These are phyloP conservation scores for Scleromitrula shiraiana DNA, from an alignment of 2,329 filamentous ascomycete species.

Conservation along the genomic window DNA sequence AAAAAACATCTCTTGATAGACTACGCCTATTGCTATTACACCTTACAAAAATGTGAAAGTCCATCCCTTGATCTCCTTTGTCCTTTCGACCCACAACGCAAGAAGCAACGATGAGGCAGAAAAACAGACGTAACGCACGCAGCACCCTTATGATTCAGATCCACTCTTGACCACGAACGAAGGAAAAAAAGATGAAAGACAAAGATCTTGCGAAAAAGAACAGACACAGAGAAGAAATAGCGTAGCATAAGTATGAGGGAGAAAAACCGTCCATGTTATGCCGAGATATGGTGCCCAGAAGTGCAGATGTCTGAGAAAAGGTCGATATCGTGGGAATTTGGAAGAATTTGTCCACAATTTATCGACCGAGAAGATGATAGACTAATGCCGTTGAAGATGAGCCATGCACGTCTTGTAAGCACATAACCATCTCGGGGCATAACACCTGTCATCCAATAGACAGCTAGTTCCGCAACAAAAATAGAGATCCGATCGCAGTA, in stretches of 20 bases:
- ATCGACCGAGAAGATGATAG: slow-evolving; percentile 22
- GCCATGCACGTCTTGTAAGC: slow-evolving; percentile 25
- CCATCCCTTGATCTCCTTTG: slow-evolving; percentile 19
- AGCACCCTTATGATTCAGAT: slow-evolving; percentile 26
- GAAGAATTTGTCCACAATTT: slow-evolving; percentile 18
- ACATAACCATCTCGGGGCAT: slow-evolving; percentile 24
- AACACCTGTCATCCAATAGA: slow-evolving; percentile 20
- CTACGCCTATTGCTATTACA: slow-evolving; percentile 34
- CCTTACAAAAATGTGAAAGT: slow-evolving; percentile 30
- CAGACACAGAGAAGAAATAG: slow-evolving; percentile 28
- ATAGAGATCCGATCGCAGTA: slow-evolving; percentile 29
- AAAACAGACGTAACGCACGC: slow-evolving; percentile 14
- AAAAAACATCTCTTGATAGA: slow-evolving; percentile 22
- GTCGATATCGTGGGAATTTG: slow-evolving; percentile 18
- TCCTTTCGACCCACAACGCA: slow-evolving; percentile 18
- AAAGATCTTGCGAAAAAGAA: slow-evolving; percentile 28
- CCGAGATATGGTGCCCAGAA: slow-evolving; percentile 28
- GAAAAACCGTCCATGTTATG: slow-evolving; percentile 18
- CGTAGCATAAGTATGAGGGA: slow-evolving; percentile 24
- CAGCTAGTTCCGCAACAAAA: slow-evolving; percentile 14
- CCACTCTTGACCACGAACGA: slow-evolving; percentile 23
- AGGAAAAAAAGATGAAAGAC: slow-evolving; percentile 23
- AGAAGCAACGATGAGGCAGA: slow-evolving; percentile 22
- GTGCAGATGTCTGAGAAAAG: slow-evolving; percentile 17
- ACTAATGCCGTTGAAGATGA: slow-evolving; percentile 24